These are phyloP conservation scores for Aspergillus tamarii DNA, from an alignment of 2,329 filamentous ascomycete species.

Conservation along the genomic window DNA sequence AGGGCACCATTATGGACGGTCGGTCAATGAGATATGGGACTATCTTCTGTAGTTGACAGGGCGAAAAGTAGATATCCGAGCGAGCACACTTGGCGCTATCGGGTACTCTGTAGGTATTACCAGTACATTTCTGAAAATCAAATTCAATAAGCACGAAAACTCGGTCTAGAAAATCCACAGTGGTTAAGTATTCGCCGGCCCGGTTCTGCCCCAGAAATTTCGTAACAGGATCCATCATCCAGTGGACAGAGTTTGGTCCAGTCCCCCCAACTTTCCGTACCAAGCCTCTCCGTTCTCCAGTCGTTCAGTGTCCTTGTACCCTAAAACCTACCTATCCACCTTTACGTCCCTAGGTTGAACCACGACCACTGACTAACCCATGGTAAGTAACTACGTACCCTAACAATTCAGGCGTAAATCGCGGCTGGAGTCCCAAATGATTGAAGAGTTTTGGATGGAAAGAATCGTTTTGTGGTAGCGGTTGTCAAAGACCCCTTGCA, in stretches of 20 bases:
- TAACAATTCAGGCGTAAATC: conserved; percentile 13
- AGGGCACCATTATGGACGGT: background rate
- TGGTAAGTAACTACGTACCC: background rate
- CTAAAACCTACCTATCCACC: conserved; percentile 12
- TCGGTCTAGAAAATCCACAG: conserved; percentile 14
- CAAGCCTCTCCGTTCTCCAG: conserved; percentile 9
- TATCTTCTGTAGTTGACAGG: background rate
- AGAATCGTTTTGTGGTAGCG: background rate
- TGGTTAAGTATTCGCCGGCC: conserved; percentile 16
- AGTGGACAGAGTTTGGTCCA: conserved; percentile 16
- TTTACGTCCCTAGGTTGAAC: background rate
- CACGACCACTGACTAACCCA: background rate
- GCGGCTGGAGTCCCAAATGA: conserved; percentile 6
- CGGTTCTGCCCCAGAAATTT: conserved; percentile 27
- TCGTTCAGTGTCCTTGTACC: conserved; percentile 9
- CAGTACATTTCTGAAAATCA: background rate
- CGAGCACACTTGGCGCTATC: background rate
- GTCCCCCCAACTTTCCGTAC: conserved; percentile 15
- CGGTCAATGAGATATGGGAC: background rate
- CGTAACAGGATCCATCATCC: conserved; percentile 26
- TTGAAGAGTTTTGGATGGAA: background rate
- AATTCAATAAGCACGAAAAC: background rate
- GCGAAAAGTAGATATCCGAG: background rate
- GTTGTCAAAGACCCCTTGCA: conserved; percentile 1
- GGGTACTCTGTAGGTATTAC: background rate